These are phyloP conservation scores for Blastocystis sp. DNA, from an alignment of 352 stramenopile species.

Conservation along the genomic window DNA sequence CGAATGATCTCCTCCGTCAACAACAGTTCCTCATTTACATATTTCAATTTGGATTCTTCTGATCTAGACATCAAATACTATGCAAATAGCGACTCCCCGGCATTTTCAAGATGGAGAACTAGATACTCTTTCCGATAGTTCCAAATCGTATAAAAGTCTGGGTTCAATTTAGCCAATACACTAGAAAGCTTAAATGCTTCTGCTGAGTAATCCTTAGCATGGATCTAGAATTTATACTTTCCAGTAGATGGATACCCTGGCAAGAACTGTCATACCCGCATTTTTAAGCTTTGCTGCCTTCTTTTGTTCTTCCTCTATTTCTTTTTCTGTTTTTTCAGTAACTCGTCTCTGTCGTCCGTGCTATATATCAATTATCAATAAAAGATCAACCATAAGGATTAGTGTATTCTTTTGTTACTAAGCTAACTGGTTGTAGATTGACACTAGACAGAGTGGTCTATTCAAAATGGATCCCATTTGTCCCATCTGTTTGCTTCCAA, in stretches of 20 bases:
- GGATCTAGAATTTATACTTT: neutral
- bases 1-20: slow-evolving; percentile 84
- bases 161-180: slow-evolving; percentile 89
- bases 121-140: slow-evolving; percentile 89
- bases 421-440: neutral
- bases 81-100: neutral
- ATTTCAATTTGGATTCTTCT: slow-evolving; percentile 70
- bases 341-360: slow-evolving; percentile 54
- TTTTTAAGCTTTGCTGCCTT: slow-evolving; percentile 44
- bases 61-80: slow-evolving; percentile 70
- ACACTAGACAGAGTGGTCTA: neutral
- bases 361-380: slow-evolving; percentile 14
- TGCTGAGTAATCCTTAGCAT: slow-evolving; percentile 63
- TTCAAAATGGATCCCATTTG: slow-evolving; percentile 9
- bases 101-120: slow-evolving; percentile 68
- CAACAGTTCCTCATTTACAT: slow-evolving; percentile 80
- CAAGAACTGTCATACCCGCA: neutral
- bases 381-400: neutral
- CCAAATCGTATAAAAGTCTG: slow-evolving; percentile 93
- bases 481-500: slow-evolving; percentile 37
- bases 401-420: neutral
- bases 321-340: slow-evolving; percentile 65
- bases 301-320: slow-evolving; percentile 22
- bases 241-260: neutral
- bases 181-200: slow-evolving; percentile 80